Conservation (phyloP, 352 stramenopile species). For the Stephanocyclus meneghinianus region DNA sequence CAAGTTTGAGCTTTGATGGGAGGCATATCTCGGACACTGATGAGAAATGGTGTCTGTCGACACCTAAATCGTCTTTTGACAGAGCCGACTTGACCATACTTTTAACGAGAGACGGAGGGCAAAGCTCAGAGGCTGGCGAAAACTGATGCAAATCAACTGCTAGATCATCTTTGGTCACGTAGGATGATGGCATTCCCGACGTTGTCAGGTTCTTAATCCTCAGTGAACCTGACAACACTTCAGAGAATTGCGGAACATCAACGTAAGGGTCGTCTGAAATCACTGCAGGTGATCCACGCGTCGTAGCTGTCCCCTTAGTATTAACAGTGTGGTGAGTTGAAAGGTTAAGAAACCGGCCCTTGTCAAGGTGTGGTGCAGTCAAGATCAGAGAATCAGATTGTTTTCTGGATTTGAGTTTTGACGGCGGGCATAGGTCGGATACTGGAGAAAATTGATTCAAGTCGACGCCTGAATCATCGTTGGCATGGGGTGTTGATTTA, state of each 20-base stretch:
- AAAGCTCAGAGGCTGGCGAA: slow-evolving; percentile 1
- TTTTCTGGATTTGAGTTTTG: neutral
- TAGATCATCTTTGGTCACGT: neutral
- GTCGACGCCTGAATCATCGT: neutral
- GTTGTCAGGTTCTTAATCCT: slow-evolving; percentile 1
- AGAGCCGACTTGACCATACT: neutral
- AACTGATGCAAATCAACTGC: neutral
- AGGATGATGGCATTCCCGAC: neutral
- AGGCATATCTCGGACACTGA: neutral
- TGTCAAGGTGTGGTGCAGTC: no score
- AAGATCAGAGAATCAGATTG: neutral
- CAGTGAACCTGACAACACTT: neutral
- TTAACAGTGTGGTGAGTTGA: no score
- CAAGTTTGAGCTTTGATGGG: neutral
- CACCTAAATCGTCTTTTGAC: neutral
- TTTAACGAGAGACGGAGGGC: slow-evolving; percentile 1
- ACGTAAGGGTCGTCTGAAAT: neutral
- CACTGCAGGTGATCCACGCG: neutral
- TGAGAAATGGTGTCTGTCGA: neutral
- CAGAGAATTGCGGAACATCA: slow-evolving; percentile 3
- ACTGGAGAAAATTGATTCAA: slow-evolving; percentile 6
- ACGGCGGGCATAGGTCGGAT: neutral
- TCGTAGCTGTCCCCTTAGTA: neutral
- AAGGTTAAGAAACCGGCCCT: no score
- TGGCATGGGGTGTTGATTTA: slow-evolving; percentile 4